A percentile compares a stretch with the other conserved stretches of the same genome.
phyloP scores from a whole-genome alignment of 345 rosid genomes.

The Brassica juncea region DNA sequence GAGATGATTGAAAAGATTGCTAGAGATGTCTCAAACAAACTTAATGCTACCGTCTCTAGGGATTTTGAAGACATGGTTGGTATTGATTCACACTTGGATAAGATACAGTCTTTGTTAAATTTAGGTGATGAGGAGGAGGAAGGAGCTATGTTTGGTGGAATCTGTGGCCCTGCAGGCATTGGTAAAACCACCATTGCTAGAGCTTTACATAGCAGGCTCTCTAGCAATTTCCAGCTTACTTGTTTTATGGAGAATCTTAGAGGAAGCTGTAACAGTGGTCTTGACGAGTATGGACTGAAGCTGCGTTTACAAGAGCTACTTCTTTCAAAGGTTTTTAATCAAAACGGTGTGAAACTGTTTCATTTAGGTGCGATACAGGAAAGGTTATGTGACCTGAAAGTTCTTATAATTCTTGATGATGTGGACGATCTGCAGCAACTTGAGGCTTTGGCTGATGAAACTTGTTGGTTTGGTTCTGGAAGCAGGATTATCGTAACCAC shows the following conservation, averaged over 20 bases:
- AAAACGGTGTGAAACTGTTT: not conserved
- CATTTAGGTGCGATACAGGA: not conserved
- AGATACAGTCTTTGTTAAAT: not conserved
- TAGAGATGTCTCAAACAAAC: slow-evolving; percentile 10
- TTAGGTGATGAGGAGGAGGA: not conserved
- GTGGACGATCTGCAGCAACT: not conserved
- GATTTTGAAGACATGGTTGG: slow-evolving; percentile 28
- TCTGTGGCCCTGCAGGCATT: slow-evolving; percentile 21
- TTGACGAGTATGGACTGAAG: not conserved
- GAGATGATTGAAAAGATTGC: slow-evolving; percentile 21
- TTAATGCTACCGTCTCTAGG: not conserved
- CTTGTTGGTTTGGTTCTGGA: not conserved
- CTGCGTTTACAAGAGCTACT: slow-evolving; percentile 2
- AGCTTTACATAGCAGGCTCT: not conserved
- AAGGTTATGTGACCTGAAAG: not conserved
- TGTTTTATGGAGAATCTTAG: slow-evolving; percentile 1
- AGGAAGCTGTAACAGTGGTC: not conserved
- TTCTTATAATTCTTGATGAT: not conserved
- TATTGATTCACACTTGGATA: not conserved
- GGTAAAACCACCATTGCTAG: slow-evolving; percentile 29
- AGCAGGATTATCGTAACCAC: not conserved
- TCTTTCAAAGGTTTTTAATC: slow-evolving; percentile 13
- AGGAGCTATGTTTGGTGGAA: not conserved
- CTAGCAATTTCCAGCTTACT: not conserved
- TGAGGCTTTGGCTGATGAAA: slow-evolving; percentile 3